Conservation (phyloP, 306 rosid genomes). For the Acacia melanoxylon region DNA sequence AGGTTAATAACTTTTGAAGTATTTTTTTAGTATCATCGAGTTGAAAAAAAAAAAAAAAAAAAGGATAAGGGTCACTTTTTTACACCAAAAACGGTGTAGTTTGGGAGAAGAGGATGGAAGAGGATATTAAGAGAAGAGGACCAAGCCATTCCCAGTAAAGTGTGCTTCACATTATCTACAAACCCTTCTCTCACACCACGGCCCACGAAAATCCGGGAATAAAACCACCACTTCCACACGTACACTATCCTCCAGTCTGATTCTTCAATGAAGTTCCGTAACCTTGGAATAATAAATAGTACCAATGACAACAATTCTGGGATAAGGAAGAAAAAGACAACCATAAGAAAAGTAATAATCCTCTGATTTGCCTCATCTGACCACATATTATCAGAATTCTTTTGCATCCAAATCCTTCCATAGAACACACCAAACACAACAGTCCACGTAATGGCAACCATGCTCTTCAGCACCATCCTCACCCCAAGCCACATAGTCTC, state of each 20-base stretch:
- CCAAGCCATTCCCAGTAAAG: too few relatives aligned
- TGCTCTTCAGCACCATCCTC: slow-evolving; percentile 74
- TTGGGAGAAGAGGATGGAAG: too few relatives aligned
- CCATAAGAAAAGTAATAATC: slow-evolving; percentile 61
- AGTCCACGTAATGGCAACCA: slow-evolving; percentile 74
- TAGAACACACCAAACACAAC: slow-evolving; percentile 71
- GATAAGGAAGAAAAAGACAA: slow-evolving; percentile 55
- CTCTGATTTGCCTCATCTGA: slow-evolving; percentile 60
- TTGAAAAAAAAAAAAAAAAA: too few relatives aligned
- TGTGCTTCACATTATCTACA: slow-evolving; percentile 66
- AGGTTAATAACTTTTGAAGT: too few relatives aligned
- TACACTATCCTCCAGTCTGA: slow-evolving; percentile 63
- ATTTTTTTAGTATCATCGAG: too few relatives aligned
- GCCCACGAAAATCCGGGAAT: slow-evolving; percentile 80
- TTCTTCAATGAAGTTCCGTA: slow-evolving; percentile 68
- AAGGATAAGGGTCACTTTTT: too few relatives aligned
- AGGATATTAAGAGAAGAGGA: too few relatives aligned
- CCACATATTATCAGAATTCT: slow-evolving; percentile 60
- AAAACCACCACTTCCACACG: slow-evolving; percentile 87
- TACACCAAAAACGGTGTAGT: too few relatives aligned
- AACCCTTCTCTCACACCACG: slow-evolving; percentile 89
- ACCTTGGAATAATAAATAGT: slow-evolving; percentile 72
- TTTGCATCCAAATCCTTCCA: slow-evolving; percentile 74
- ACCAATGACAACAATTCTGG: slow-evolving; percentile 75
- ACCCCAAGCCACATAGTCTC: slow-evolving; percentile 78